phyloP scores from a whole-genome alignment of 2,329 filamentous ascomycete species.

The Cladosporium sp. region DNA sequence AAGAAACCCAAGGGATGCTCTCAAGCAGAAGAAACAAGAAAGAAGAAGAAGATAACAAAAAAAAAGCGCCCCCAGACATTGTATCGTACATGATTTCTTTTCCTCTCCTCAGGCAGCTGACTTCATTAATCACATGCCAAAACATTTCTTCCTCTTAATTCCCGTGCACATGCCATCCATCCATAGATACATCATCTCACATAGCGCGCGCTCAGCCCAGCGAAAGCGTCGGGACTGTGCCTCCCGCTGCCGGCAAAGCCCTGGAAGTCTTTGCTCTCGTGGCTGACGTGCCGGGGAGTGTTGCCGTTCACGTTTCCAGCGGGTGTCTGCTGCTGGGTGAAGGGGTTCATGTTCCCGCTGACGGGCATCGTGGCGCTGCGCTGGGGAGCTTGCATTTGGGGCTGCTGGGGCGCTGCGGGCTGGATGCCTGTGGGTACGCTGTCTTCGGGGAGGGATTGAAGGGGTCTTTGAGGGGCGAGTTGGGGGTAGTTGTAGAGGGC shows the following conservation, averaged over 20 bases:
- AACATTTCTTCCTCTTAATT: neutral
- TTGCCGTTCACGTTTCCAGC: neutral
- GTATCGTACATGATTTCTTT: neutral
- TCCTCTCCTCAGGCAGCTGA: neutral
- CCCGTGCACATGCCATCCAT: neutral
- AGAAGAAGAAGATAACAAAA: neutral
- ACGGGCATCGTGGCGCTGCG: constrained; percentile 45
- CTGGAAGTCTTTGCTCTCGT: constrained; percentile 68
- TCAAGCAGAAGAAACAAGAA: neutral
- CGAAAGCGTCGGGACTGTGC: constrained; percentile 79
- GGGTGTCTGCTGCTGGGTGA: constrained; percentile 32
- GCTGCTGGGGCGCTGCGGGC: constrained; percentile 31
- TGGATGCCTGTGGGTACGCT: constrained; percentile 30
- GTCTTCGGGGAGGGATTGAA: constrained; percentile 41
- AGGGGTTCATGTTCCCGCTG: constrained; percentile 35
- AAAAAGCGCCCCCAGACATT: neutral
- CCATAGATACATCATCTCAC: constrained; percentile 28
- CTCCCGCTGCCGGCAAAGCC: constrained; percentile 66
- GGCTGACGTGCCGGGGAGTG: constrained; percentile 57
- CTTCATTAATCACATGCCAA: constrained; percentile 1
- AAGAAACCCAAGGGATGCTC: neutral
- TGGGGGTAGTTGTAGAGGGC: constrained; percentile 70
- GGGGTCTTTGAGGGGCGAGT: constrained; percentile 47
- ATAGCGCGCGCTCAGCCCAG: constrained; percentile 66
- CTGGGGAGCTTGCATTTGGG: constrained; percentile 30